A percentile compares a stretch with the other conserved stretches of the same genome.
phyloP scores from a whole-genome alignment of 139 green algal species.

The Chlorella sp. region DNA sequence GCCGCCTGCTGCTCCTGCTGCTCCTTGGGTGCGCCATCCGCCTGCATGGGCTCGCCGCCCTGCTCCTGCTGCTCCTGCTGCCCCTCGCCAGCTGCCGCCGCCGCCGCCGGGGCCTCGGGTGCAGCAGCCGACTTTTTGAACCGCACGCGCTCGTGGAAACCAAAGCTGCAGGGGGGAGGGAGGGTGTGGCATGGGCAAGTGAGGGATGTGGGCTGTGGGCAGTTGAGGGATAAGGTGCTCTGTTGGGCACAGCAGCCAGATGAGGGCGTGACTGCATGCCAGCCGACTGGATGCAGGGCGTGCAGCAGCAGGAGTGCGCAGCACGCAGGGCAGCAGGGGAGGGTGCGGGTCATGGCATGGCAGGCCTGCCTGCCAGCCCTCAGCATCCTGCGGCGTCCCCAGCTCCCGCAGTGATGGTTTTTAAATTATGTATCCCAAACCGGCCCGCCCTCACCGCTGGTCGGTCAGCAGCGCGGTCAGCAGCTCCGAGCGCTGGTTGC shows the following conservation, averaged over 20 bases:
- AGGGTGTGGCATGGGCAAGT: neutral
- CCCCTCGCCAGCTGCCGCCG: neutral
- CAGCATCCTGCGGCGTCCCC: neutral
- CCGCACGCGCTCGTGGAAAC: neutral
- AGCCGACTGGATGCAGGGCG: too few relatives aligned
- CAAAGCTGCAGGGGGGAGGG: neutral
- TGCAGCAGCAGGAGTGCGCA: too few relatives aligned
- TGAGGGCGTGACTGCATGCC: too few relatives aligned
- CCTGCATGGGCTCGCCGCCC: neutral
- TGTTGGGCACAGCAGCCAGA: too few relatives aligned
- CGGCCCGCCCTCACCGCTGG: conserved; percentile 14
- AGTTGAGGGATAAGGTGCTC: neutral
- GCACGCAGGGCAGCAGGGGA: too few relatives aligned
- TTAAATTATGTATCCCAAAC: too few relatives aligned
- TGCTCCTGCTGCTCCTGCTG: neutral
- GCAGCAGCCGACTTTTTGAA: neutral
- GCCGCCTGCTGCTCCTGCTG: neutral
- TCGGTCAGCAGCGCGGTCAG: neutral
- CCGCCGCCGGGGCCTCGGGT: too few relatives aligned
- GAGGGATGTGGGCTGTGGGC: neutral
- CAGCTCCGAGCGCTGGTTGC: neutral
- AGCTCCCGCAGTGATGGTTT: neutral
- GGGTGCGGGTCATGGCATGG: neutral
- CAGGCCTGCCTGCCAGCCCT: neutral
- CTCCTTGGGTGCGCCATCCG: neutral